These are phyloP conservation scores for Colletotrichum zoysiae DNA, from an alignment of 2,329 filamentous ascomycete species.

Conservation along the genomic window DNA sequence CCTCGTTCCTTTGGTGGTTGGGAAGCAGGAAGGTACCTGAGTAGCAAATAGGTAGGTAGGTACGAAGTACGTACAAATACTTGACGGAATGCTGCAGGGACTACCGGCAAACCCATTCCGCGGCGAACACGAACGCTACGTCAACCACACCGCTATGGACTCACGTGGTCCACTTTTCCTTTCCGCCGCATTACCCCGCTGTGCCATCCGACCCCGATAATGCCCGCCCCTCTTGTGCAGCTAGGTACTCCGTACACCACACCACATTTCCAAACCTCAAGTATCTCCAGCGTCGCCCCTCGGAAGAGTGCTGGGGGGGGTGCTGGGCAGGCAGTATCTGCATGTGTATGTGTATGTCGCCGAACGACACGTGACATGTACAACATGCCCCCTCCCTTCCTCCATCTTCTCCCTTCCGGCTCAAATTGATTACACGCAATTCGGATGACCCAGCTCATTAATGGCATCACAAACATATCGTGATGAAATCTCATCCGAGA, in stretches of 20 bases:
- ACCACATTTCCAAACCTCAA: too few relatives aligned
- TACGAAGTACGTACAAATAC: too few relatives aligned
- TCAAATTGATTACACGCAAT: not conserved
- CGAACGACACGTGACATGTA: not conserved
- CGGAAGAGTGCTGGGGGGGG: too few relatives aligned
- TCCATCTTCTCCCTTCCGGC: not conserved
- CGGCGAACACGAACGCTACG: slow-evolving; percentile 5
- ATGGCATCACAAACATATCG: not conserved
- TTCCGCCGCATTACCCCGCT: slow-evolving; percentile 18
- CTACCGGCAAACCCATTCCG: slow-evolving; percentile 34
- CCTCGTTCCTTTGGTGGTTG: too few relatives aligned
- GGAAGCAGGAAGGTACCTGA: too few relatives aligned
- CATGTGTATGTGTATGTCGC: too few relatives aligned
- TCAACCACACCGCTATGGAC: slow-evolving; percentile 20
- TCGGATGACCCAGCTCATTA: not conserved
- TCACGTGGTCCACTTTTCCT: not conserved
- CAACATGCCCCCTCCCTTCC: too few relatives aligned
- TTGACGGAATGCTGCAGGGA: too few relatives aligned
- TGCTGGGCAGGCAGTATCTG: too few relatives aligned
- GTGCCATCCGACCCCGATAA: slow-evolving; percentile 1
- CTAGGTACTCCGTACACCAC: too few relatives aligned
- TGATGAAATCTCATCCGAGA: not conserved
- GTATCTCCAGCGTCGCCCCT: too few relatives aligned
- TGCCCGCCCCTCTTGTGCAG: not conserved
- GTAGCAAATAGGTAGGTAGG: too few relatives aligned